phyloP scores from a whole-genome alignment of 805 yeast genomes.

The Yarrowia deformans region DNA sequence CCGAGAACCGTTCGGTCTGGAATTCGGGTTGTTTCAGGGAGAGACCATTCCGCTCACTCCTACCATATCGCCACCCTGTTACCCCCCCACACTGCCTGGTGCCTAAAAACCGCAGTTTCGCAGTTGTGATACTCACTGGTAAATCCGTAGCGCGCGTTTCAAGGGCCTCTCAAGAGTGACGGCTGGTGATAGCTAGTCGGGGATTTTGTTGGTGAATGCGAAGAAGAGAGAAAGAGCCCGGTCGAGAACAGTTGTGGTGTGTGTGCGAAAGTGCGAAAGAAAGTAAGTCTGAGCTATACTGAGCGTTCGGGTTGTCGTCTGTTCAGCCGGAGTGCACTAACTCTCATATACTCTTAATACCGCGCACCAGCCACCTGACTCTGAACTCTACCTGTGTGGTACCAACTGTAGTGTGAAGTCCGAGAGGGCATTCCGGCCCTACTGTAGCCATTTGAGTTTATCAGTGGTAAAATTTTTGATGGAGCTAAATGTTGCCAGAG shows the following conservation, averaged over 20 bases:
- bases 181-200: neutral
- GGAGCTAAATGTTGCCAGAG: constrained; percentile 3
- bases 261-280: neutral
- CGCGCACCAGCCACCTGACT: constrained; percentile 39
- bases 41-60: too few relatives aligned
- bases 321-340: constrained; percentile 33
- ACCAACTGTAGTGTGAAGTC: neutral
- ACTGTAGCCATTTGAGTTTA: constrained; percentile 18
- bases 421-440: constrained; percentile 32
- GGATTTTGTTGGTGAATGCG: neutral
- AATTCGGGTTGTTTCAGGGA: too few relatives aligned
- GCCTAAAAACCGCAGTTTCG: neutral
- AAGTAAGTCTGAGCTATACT: constrained; percentile 17
- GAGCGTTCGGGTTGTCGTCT: constrained; percentile 3
- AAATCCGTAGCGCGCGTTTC: constrained; percentile 29
- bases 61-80: neutral
- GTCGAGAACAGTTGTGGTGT: neutral
- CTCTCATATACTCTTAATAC: constrained; percentile 34
- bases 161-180: constrained; percentile 3
- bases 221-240: neutral
- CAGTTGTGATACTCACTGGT: constrained; percentile 4
- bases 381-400: constrained; percentile 15
- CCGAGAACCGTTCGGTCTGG: too few relatives aligned
- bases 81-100: too few relatives aligned
- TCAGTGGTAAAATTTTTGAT: constrained; percentile 23